phyloP scores from a whole-genome alignment of 257 asterid genomes.

The Thymus mandschuricus region DNA sequence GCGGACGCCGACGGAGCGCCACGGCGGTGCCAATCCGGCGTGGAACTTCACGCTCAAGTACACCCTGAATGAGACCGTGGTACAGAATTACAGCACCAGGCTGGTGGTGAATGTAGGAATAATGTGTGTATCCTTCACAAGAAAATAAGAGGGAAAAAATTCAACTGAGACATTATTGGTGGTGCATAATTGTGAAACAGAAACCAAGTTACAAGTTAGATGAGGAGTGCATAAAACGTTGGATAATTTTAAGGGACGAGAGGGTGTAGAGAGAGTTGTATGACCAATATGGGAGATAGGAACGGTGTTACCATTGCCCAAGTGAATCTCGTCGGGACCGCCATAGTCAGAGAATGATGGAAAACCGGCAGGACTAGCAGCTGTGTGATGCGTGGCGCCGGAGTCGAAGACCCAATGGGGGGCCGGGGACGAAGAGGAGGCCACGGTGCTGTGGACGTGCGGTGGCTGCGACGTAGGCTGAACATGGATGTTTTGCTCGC shows the following conservation, averaged over 20 bases:
- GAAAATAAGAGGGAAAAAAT: no score
- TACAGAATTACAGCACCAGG: conserved; percentile 45
- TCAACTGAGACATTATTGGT: neutral
- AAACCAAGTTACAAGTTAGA: neutral
- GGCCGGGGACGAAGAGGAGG: no score
- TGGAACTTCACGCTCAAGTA: conserved; percentile 62
- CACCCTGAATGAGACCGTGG: conserved; percentile 46
- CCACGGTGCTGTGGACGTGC: no score
- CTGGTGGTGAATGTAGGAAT: conserved; percentile 60
- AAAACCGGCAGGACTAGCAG: neutral
- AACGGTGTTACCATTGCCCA: neutral
- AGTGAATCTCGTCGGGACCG: neutral
- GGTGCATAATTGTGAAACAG: neutral
- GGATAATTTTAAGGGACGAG: neutral
- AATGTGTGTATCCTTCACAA: conserved; percentile 3
- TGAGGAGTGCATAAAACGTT: neutral
- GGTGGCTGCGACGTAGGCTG: no score
- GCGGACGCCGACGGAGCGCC: conserved; percentile 56
- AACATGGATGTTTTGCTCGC: no score
- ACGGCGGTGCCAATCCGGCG: conserved; percentile 67
- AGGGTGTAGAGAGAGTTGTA: neutral
- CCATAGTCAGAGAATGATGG: neutral
- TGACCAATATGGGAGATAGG: neutral
- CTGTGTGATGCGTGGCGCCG: neutral
- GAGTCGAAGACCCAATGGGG: neutral